Base-by-base conservation (phyloP, 108 stramenopile genomes). In the Aurantiochytrium sp. region DNA sequence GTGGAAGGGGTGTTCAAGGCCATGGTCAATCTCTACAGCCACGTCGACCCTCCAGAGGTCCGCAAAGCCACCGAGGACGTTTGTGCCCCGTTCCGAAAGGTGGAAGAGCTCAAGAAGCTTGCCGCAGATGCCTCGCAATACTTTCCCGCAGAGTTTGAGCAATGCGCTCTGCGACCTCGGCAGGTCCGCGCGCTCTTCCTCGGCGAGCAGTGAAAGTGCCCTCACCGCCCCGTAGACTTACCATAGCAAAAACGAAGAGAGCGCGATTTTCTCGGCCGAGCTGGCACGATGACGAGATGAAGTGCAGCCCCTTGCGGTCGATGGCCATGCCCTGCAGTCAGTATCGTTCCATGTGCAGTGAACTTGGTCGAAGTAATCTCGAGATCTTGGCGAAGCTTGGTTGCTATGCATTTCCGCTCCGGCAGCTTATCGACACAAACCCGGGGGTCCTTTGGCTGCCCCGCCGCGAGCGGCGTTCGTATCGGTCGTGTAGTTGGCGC, bases 391-490 rank as follows among this genome's bases (percentile, higher is more conserved):
- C n/a, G n/a, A n/a, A n/a, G n/a, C n/a, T n/a, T n/a, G n/a, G n/a
- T n/a, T n/a, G n/a, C n/a, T n/a, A n/a, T n/a, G n/a, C n/a, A n/a
- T n/a, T n/a, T n/a, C n/a, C n/a, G n/a, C n/a, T n/a, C n/a, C n/a
- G n/a, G n/a, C n/a, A n/a, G n/a, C n/a, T n/a, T n/a, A n/a, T n/a
- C n/a, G n/a, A n/a, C n/a, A n/a, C n/a, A n/a, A n/a, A n/a, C n/a
- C n/a, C n/a, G n/a, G n/a, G n/a, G n/a, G n/a, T n/a, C n/a, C n/a
- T n/a, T n/a, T n/a, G n/a, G n/a, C n/a, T n/a, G n/a, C n/a, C n/a
- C n/a, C n/a, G n/a, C n/a, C n/a, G n/a, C n/a, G n/a, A n/a, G 87
- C 87, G 1, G 90, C 90, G 27, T 87, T 68, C 21, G 87, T 90
- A 55, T 90, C 90, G 6, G 87, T 87, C 15, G 90, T 88, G n/a